These are phyloP conservation scores for Fusarium liriodendri DNA, from an alignment of 2,329 filamentous ascomycete species.

Conservation along the genomic window DNA sequence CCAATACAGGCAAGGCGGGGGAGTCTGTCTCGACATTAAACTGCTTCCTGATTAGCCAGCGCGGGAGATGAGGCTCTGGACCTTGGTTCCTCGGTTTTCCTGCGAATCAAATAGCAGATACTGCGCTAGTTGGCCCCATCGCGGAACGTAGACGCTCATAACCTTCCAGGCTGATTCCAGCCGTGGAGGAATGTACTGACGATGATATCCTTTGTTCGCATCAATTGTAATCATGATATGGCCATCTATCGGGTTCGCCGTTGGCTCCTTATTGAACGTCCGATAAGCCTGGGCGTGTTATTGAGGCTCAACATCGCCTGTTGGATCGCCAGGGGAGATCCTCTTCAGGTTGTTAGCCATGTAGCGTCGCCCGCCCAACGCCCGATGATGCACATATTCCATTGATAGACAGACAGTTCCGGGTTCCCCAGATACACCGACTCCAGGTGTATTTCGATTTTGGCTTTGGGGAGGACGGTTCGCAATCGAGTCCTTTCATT, in stretches of 20 bases:
- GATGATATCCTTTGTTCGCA: neutral
- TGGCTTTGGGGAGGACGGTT: neutral
- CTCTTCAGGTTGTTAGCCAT: neutral
- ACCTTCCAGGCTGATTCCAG: neutral
- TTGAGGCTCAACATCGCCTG: neutral
- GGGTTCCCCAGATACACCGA: neutral
- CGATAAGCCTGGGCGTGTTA: neutral
- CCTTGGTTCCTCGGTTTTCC: constrained; percentile 10
- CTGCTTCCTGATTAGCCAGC: constrained; percentile 33
- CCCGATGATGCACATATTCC: neutral
- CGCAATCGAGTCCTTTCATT: constrained; percentile 18
- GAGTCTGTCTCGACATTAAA: constrained; percentile 33
- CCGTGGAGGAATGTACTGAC: neutral
- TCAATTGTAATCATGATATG: neutral
- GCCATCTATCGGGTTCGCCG: neutral
- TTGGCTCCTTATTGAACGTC: neutral
- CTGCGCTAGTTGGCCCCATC: constrained; percentile 18
- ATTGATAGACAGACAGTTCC: neutral
- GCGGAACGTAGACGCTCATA: constrained; percentile 19
- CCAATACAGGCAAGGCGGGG: constrained; percentile 36
- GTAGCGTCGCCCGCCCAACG: neutral
- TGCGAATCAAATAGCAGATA: constrained; percentile 19
- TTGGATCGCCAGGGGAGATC: neutral
- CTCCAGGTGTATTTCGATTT: neutral
- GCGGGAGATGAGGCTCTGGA: constrained; percentile 38